Evolutionary conservation across 164 flowering plant species (phyloP).

Genomic region (Piper betle): DNA sequence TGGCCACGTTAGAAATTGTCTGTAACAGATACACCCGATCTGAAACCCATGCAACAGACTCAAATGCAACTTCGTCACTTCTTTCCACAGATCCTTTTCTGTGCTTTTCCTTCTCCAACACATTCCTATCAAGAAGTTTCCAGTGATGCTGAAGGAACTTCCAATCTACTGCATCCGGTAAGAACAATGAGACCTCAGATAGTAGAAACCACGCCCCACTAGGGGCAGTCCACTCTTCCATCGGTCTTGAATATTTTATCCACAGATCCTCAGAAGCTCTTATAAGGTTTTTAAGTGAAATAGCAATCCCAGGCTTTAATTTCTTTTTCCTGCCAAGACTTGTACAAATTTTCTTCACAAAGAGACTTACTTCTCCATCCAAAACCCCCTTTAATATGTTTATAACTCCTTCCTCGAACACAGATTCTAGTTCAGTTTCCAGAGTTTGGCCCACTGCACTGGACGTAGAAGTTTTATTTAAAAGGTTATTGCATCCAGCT

Average conservation of each 20-base stretch:
- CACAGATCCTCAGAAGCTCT: constrained; percentile 65
- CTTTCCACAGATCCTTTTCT: constrained; percentile 17
- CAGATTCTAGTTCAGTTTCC: constrained; percentile 23
- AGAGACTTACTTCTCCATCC: constrained; percentile 65
- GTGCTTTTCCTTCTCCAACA: constrained; percentile 12
- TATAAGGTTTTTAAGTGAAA: constrained; percentile 69
- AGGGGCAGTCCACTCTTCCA: constrained; percentile 93
- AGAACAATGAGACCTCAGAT: constrained; percentile 75
- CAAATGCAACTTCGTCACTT: constrained; percentile 21
- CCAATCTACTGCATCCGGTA: constrained; percentile 74
- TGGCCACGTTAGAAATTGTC: constrained; percentile 83
- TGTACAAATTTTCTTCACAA: constrained; percentile 71
- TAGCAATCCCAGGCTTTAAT: constrained; percentile 45
- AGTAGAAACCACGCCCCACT: constrained; percentile 93
- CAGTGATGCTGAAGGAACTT: constrained; percentile 89
- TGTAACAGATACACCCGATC: constrained; percentile 86
- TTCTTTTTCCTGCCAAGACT: constrained; percentile 86
- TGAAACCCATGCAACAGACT: constrained; percentile 68
- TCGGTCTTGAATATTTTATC: constrained; percentile 46
- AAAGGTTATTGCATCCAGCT: constrained; percentile 24
- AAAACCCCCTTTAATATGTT: constrained; percentile 47
- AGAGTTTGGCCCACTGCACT: constrained; percentile 14
- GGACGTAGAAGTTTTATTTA: not conserved
- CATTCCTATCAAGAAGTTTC: constrained; percentile 65
- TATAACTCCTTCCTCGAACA: constrained; percentile 49